Percentiles rank a stretch among this genome's conserved stretches.
These are phyloP conservation scores for Gyrodon lividus DNA, from an alignment of 768 basidiomycete genomes.

Conservation along the genomic window DNA sequence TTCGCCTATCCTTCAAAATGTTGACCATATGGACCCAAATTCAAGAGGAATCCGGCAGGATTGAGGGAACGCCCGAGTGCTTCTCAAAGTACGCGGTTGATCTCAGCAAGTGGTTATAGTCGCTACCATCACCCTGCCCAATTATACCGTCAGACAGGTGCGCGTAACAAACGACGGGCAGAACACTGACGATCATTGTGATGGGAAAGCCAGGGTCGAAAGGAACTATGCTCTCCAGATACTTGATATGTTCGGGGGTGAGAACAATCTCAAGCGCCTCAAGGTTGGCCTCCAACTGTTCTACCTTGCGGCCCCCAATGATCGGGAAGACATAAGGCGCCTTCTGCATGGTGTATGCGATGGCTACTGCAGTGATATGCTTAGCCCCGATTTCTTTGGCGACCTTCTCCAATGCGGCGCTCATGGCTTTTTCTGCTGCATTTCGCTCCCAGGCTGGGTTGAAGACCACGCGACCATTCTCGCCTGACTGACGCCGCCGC, in stretches of 20 bases:
- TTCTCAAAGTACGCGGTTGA: too few species aligned
- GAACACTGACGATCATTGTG: too few species aligned
- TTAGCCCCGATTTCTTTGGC: slow-evolving; percentile 39
- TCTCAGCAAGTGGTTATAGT: too few species aligned
- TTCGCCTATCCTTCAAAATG: too few species aligned
- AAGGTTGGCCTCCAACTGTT: slow-evolving; percentile 42
- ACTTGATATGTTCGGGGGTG: slow-evolving; percentile 36
- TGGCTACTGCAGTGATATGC: slow-evolving; percentile 37
- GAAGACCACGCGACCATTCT: slow-evolving; percentile 37
- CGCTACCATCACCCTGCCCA: too few species aligned
- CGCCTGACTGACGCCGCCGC: slow-evolving; percentile 26
- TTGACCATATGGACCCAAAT: too few species aligned
- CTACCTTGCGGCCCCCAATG: slow-evolving; percentile 43
- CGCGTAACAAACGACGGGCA: too few species aligned
- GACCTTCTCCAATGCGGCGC: slow-evolving; percentile 37
- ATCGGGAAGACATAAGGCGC: slow-evolving; percentile 45
- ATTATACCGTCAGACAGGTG: too few species aligned
- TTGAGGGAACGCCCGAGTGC: too few species aligned
- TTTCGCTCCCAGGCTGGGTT: slow-evolving; percentile 33
- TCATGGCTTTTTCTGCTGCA: slow-evolving; percentile 33
- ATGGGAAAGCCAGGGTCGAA: slow-evolving; percentile 45
- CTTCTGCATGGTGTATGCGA: slow-evolving; percentile 47
- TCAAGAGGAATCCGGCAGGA: too few species aligned
- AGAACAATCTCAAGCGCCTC: slow-evolving; percentile 42
- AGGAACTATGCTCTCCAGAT: slow-evolving; percentile 35